These are phyloP conservation scores for Epichloe sylvatica DNA, from an alignment of 2,329 filamentous ascomycete genomes.

Conservation along the genomic window DNA sequence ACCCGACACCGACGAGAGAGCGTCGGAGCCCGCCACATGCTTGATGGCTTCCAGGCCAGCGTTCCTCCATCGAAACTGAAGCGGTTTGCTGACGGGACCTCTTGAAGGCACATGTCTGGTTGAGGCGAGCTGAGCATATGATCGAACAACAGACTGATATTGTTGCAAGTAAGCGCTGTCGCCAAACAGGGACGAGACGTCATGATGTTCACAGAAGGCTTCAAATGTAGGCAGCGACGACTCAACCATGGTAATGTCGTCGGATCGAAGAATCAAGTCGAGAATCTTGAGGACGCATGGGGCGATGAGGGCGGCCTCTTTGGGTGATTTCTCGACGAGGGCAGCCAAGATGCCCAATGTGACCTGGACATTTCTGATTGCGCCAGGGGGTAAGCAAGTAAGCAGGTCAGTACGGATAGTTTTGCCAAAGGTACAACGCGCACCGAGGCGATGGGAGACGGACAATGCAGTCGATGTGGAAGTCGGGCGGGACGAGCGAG, in stretches of 20 bases:
- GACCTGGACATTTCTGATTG: slow-evolving; percentile 71
- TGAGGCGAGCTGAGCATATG: slow-evolving; percentile 69
- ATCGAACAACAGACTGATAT: slow-evolving; percentile 67
- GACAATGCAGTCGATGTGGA: not conserved
- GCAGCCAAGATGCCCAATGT: slow-evolving; percentile 85
- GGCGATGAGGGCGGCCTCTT: slow-evolving; percentile 81
- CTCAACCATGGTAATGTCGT: slow-evolving; percentile 85
- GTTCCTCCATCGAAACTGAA: slow-evolving; percentile 65
- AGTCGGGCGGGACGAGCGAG: not conserved
- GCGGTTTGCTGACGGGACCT: slow-evolving; percentile 48
- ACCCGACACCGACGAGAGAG: slow-evolving; percentile 58
- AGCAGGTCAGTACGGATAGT: not conserved
- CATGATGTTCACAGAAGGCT: slow-evolving; percentile 77
- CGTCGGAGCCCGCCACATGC: slow-evolving; percentile 66
- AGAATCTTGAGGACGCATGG: slow-evolving; percentile 74
- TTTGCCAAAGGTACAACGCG: not conserved
- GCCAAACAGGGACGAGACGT: slow-evolving; percentile 69
- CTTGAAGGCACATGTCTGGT: slow-evolving; percentile 41
- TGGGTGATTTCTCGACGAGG: slow-evolving; percentile 82
- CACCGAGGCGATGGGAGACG: not conserved
- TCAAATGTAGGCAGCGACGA: slow-evolving; percentile 77
- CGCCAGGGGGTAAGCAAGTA: not conserved
- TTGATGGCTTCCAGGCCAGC: slow-evolving; percentile 65
- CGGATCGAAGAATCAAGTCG: slow-evolving; percentile 66
- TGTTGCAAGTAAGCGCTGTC: slow-evolving; percentile 72